Base-by-base conservation (phyloP, 495 filamentous ascomycete species). In the Oleoguttula mirabilis region DNA sequence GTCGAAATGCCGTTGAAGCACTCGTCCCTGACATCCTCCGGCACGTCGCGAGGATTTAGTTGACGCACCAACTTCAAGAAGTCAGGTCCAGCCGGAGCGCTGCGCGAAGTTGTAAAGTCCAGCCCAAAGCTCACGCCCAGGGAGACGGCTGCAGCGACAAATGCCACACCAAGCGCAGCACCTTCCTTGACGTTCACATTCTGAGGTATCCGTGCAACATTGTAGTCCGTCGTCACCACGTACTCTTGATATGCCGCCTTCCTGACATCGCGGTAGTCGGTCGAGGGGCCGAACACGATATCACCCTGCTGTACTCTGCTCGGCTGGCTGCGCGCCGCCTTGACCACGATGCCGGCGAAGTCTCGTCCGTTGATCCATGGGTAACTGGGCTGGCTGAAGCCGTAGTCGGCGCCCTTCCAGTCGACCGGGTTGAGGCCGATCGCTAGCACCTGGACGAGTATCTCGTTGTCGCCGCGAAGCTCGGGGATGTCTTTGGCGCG, bases 371-470 rank as follows among this genome's bases (percentile, higher is more conserved):
- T 73, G 32, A 83, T 72, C 67, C 77, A 80, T 4, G 79, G 77
- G 11, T 80, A 59, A 14, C 57, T 60, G 3, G 79, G 79, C 21
- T 80, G 66, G 17, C 75, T 75, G 50, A 79, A 83, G 52, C 76
- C 75, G 51, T 72, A 82, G 41, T 77, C 77, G 10, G 46, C 38
- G 12, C 50, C 72, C 61, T 82, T 82, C 79, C 79, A 82, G 55
- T 84, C 79, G 35, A 82, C 71, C 2, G 77, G 79, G 57, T 82
- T 82, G 37, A 84, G 58, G 2, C 78, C 79, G 58, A 82, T 71
- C 7, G 70, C 72, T n/a, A 48, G 36, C 2, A 53, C 46, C 23
- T 51, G 47, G 12, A 54, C 28, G 6, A 54, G 22, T 23, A 54
- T 43, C 25, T 54, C 47, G 25, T 39, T 12, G 12, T 40, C 24